Conservation (phyloP, 306 rosid species). For the Casuarina cunninghamiana region DNA sequence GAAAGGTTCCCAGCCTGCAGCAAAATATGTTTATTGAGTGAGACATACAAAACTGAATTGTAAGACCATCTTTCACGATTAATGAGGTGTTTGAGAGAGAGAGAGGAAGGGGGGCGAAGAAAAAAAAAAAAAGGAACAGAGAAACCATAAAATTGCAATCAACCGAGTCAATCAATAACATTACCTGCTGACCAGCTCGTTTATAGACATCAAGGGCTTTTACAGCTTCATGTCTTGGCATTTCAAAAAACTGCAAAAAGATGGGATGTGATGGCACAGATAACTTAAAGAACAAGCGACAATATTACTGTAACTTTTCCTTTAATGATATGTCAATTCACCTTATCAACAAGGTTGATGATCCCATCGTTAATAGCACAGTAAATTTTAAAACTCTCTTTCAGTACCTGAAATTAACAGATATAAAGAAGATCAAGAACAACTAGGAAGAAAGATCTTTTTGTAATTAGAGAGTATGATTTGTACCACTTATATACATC, state of each 20-base stretch:
- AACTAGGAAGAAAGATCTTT: neutral
- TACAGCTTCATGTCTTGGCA: conserved; percentile 97
- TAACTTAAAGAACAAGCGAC: conserved; percentile 9
- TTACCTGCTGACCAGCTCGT: conserved; percentile 98
- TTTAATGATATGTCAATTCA: conserved; percentile 32
- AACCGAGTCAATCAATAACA: conserved; percentile 1
- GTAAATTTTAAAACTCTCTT: conserved; percentile 94
- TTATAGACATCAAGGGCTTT: conserved; percentile 90
- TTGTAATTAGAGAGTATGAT: neutral
- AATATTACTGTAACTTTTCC: neutral
- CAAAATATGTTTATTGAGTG: conserved; percentile 20
- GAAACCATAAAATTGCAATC: conserved; percentile 1
- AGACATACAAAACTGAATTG: conserved; percentile 24
- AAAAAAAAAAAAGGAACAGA: neutral
- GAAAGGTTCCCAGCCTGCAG: conserved; percentile 83
- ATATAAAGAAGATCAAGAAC: conserved; percentile 22
- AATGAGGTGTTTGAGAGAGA: neutral
- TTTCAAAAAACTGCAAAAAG: conserved; percentile 84
- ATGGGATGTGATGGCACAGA: conserved; percentile 12
- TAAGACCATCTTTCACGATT: conserved; percentile 5
- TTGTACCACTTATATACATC: neutral
- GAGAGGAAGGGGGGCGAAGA: too few relatives aligned
- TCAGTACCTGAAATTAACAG: conserved; percentile 72
- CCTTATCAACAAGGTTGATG: conserved; percentile 98
- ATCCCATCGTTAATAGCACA: conserved; percentile 96